Conservation (phyloP, 768 basidiomycete genomes). For the Daedaleopsis sinensis region DNA sequence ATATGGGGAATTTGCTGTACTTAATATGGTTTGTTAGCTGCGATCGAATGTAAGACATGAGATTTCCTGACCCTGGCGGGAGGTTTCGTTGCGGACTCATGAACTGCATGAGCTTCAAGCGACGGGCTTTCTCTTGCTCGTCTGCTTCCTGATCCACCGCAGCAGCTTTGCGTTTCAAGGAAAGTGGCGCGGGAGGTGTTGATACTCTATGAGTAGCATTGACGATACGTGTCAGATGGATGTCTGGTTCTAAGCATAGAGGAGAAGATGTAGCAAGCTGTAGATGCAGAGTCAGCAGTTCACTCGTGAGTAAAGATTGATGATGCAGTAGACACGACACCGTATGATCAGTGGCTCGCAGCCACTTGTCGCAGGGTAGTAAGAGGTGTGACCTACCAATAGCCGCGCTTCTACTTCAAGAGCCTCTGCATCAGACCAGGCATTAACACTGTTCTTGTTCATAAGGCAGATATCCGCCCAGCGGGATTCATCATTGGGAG, state of each 20-base stretch:
- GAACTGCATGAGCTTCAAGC: conserved; percentile 75
- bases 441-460: conserved; percentile 56
- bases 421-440: conserved; percentile 73
- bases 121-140: conserved; percentile 72
- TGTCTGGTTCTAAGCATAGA: conserved; percentile 79
- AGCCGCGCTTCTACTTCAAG: conserved; percentile 76
- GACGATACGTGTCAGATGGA: conserved; percentile 72
- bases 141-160: conserved; percentile 75
- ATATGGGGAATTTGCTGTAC: conserved; percentile 52
- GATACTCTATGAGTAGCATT: conserved; percentile 77
- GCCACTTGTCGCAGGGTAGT: background rate
- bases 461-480: conserved; percentile 79
- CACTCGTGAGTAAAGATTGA: background rate
- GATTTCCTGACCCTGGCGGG: conserved; percentile 48
- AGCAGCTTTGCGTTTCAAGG: conserved; percentile 77
- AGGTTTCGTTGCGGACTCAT: conserved; percentile 60
- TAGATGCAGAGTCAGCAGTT: conserved; percentile 11
- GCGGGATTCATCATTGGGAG: conserved; percentile 75
- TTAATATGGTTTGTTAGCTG: background rate
- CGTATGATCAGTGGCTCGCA: too few species aligned
- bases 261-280: conserved; percentile 78
- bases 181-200: conserved; percentile 68
- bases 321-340: too few species aligned
- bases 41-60: background rate
- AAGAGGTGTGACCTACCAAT: conserved; percentile 50